These are phyloP conservation scores for Conticribra weissflogii DNA, from an alignment of 108 stramenopile genomes.

Conservation along the genomic window DNA sequence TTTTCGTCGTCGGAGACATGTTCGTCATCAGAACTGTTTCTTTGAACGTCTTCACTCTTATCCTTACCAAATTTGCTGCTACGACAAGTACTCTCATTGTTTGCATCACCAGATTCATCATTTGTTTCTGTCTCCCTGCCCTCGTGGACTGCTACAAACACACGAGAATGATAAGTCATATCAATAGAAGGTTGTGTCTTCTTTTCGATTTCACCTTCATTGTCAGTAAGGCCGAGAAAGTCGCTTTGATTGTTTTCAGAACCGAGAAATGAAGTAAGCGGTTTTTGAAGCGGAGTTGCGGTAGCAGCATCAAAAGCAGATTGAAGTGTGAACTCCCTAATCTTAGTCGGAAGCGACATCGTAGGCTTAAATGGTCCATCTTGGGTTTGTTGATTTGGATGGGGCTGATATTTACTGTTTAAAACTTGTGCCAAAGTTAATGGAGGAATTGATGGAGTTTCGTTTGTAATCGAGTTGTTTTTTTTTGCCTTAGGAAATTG, in stretches of 20 bases:
- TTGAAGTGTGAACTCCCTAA: conserved; percentile 26
- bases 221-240: not conserved
- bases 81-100: not conserved
- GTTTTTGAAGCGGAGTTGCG: not conserved
- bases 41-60: too few species aligned
- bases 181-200: conserved; percentile 1
- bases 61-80: too few species aligned
- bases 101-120: not conserved
- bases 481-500: conserved; percentile 36
- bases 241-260: not conserved
- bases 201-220: not conserved
- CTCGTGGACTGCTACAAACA: conserved; percentile 5
- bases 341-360: conserved; percentile 21
- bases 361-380: not conserved
- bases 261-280: not conserved
- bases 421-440: conserved; percentile 40
- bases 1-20: too few species aligned
- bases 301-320: conserved; percentile 24
- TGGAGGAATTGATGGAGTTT: conserved; percentile 13
- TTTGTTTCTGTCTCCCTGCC: not conserved
- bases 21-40: too few species aligned
- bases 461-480: not conserved
- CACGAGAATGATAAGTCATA: conserved; percentile 39
- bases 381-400: not conserved
- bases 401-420: conserved; percentile 30